These are phyloP conservation scores for Candida saitoana DNA, from an alignment of 805 yeast species.

Conservation along the genomic window DNA sequence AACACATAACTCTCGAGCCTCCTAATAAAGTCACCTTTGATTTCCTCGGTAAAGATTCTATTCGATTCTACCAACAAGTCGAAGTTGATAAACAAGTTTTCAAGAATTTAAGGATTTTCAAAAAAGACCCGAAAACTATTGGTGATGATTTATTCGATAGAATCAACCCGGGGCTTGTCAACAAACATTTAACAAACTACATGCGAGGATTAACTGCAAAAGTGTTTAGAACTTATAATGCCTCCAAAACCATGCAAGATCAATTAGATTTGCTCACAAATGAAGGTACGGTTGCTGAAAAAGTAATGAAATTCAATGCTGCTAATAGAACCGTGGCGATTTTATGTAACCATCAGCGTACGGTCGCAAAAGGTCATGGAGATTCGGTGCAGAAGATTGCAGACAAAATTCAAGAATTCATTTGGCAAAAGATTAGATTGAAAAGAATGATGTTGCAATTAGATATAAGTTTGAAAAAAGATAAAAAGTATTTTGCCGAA, in stretches of 20 bases:
- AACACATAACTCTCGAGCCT: conserved; percentile 81
- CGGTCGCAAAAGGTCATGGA: conserved; percentile 83
- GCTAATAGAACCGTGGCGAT: conserved; percentile 95
- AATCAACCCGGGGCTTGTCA: conserved; percentile 75
- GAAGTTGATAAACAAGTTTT: conserved; percentile 90
- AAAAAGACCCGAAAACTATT: conserved; percentile 81
- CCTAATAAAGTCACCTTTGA: conserved; percentile 86
- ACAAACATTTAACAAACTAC: conserved; percentile 82
- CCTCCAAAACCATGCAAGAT: conserved; percentile 95
- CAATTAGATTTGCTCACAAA: conserved; percentile 82
- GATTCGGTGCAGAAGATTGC: conserved; percentile 72
- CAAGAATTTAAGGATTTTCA: conserved; percentile 81
- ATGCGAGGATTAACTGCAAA: conserved; percentile 94
- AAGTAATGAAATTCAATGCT: conserved; percentile 83
- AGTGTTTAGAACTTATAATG: conserved; percentile 96
- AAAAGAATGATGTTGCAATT: conserved; percentile 66
- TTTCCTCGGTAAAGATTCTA: conserved; percentile 93
- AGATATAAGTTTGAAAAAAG: conserved; percentile 53
- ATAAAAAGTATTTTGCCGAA: conserved; percentile 61
- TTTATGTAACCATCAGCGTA: conserved; percentile 93
- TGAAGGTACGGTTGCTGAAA: conserved; percentile 83
- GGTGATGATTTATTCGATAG: conserved; percentile 94
- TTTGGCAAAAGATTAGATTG: conserved; percentile 76
- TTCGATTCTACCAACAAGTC: conserved; percentile 86
- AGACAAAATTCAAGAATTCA: conserved; percentile 72